Evolutionary conservation across 805 yeast genomes (phyloP).

Genomic region (Candida quercuum): DNA sequence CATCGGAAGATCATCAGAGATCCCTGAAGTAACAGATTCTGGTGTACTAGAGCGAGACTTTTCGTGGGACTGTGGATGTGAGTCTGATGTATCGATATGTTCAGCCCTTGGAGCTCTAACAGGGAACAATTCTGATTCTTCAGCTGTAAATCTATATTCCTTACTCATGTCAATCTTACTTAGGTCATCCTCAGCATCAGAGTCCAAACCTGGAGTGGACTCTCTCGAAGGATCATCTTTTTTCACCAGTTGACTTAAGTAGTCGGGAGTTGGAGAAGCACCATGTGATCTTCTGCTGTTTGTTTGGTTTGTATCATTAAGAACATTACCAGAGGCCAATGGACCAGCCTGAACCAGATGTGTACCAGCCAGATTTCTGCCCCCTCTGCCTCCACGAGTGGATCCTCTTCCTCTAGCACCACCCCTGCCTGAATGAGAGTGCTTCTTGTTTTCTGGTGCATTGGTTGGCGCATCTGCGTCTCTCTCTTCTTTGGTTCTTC

Average conservation of each 20-base stretch:
- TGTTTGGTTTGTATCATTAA: constrained; percentile 14
- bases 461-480: constrained; percentile 61
- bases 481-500: constrained; percentile 80
- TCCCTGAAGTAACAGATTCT: constrained; percentile 18
- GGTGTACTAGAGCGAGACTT: constrained; percentile 18
- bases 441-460: constrained; percentile 8
- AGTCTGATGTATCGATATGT: constrained; percentile 36
- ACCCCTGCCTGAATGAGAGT: constrained; percentile 5
- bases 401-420: constrained; percentile 15
- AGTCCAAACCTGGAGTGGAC: constrained; percentile 23
- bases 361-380: constrained; percentile 37
- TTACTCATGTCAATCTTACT: constrained; percentile 60
- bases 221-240: constrained; percentile 22
- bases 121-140: constrained; percentile 59
- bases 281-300: constrained; percentile 18
- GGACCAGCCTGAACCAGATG: constrained; percentile 72
- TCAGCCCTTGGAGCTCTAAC: constrained; percentile 59
- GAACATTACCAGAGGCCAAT: constrained; percentile 52
- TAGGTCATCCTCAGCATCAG: constrained; percentile 36
- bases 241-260: constrained; percentile 28
- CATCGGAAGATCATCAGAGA: constrained; percentile 5
- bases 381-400: constrained; percentile 17
- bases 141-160: constrained; percentile 41
- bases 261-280: constrained; percentile 37
- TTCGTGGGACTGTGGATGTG: too few relatives aligned